Base-by-base conservation (phyloP, 2,329 filamentous ascomycete genomes). In the Fusarium austroafricanum region DNA sequence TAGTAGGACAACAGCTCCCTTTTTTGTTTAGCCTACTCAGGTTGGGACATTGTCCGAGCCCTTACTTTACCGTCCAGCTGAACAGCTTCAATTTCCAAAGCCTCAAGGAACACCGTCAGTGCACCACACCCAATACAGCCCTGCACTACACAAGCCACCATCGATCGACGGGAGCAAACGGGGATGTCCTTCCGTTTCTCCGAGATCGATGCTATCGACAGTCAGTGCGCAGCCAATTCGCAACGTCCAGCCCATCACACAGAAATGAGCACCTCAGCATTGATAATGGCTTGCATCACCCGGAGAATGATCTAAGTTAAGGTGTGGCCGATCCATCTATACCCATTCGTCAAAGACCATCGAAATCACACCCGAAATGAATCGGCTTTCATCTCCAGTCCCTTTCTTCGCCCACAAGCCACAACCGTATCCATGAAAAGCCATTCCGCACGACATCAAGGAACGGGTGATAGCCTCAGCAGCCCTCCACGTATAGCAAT, bases 291-390 rank as follows among this genome's bases (percentile, higher is more conserved):
- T 61, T 61, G 37, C 21, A 42, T 33, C 18, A 46, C n/a, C 14
- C 26, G 21, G 10, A 31, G 14, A 29, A 26, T 18, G 21, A 39
- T 26, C 26, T 6, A 23, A 33, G 26, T 23, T 31, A 33, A 46
- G 26, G 35, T 46, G 18, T 33, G 44, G 23, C 23, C 49, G 49
- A 49, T 56, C 33, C 33, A 26, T 8, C 15, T 29, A 4, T 39
- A 21, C 23, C n/a, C 39, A 44, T 35, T 15, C 20, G 10, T 35
- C 17, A 17, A 14, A 20, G 20, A n/a, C 21, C 31, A 54, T 56
- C 46, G 46, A 54, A 21, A n/a, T 61, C 35, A 14, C 14, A 33
- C 17, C 52, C 40, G 60, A 59, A 23, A 63, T 39, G 38, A 35
- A 17, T 58, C 65, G 61, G 47, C 52, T 39, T 35, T 31, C 37